These are phyloP conservation scores for Antitrichia curtipendula DNA, from an alignment of 225 moss, liverwort and hornwort species.

Conservation along the genomic window DNA sequence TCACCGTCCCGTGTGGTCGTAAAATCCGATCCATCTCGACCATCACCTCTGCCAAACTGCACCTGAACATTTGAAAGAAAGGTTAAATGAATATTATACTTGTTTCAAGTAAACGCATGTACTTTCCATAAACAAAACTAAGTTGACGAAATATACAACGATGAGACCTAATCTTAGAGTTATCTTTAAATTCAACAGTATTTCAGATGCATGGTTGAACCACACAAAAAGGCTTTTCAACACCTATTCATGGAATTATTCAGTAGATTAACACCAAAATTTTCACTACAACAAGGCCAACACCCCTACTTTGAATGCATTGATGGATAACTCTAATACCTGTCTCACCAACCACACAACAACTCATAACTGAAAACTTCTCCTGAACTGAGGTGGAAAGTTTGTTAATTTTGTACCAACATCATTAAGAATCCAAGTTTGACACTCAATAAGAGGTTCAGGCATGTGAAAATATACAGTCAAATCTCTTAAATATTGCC, in stretches of 20 bases:
- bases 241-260: not conserved
- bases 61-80: conserved; percentile 27
- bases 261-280: not conserved
- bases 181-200: not conserved
- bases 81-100: not conserved
- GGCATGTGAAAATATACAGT: not conserved
- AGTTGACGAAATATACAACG: not conserved
- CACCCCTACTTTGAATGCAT: not conserved
- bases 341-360: not conserved
- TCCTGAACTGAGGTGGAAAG: not conserved
- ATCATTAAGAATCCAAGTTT: not conserved
- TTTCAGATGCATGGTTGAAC: not conserved
- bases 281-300: not conserved
- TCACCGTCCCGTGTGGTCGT: conserved; percentile 51
- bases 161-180: not conserved
- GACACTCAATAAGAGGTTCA: not conserved
- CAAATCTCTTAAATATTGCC: not conserved
- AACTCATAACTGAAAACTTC: not conserved
- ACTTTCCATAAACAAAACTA: not conserved
- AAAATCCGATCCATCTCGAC: conserved; percentile 77
- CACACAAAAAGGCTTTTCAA: not conserved
- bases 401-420: not conserved
- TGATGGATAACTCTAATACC: not conserved
- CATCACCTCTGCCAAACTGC: conserved; percentile 53
- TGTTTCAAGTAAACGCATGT: not conserved